These are phyloP conservation scores for Phanerodontia chrysosporium DNA, from an alignment of 768 basidiomycete genomes.

Conservation along the genomic window DNA sequence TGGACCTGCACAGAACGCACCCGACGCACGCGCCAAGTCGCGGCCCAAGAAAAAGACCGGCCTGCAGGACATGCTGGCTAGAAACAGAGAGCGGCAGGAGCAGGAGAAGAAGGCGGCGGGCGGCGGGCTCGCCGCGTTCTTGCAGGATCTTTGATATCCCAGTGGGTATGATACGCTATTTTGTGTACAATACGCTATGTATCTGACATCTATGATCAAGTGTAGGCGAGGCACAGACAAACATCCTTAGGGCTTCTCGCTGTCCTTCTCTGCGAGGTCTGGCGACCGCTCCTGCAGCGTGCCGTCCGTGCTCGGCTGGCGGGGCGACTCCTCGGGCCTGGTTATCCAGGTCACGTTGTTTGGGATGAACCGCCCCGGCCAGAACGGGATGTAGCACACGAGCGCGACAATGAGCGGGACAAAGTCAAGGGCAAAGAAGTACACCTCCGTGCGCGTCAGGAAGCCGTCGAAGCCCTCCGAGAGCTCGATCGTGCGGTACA, in stretches of 20 bases:
- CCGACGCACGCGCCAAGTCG: slow-evolving; percentile 22
- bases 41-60: slow-evolving; percentile 52
- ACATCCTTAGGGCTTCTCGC: background rate
- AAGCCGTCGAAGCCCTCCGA: slow-evolving; percentile 55
- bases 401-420: slow-evolving; percentile 63
- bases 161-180: background rate
- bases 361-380: slow-evolving; percentile 58
- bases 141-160: slow-evolving; percentile 27
- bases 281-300: background rate
- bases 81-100: slow-evolving; percentile 51
- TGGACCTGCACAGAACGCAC: background rate
- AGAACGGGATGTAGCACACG: slow-evolving; percentile 52
- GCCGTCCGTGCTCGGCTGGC: background rate
- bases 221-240: background rate
- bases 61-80: slow-evolving; percentile 60
- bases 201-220: background rate
- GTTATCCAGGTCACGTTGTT: background rate
- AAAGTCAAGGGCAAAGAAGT: slow-evolving; percentile 67
- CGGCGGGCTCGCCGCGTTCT: slow-evolving; percentile 50
- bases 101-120: slow-evolving; percentile 32
- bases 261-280: background rate
- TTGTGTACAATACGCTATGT: background rate
- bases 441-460: slow-evolving; percentile 52
- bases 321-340: background rate
- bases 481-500: slow-evolving; percentile 54